Evolutionary conservation across 805 yeast genomes (phyloP).

Genomic region (Schizosaccharomyces osmophilus): DNA sequence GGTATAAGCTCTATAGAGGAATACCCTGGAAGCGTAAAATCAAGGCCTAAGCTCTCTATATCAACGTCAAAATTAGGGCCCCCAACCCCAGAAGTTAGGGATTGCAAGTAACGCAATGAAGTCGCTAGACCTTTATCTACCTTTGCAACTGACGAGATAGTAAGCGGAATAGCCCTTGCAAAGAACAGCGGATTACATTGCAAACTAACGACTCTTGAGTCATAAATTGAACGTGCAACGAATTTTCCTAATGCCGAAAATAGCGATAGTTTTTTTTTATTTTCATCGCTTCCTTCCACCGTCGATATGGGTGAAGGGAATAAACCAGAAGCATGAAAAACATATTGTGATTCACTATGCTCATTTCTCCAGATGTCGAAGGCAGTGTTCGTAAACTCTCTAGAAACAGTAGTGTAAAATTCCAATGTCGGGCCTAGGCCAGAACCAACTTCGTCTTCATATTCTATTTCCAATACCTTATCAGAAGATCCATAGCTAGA

Average conservation of each 20-base stretch:
- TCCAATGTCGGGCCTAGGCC: constrained; percentile 93
- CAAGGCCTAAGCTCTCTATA: constrained; percentile 31
- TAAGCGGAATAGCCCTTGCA: constrained; percentile 15
- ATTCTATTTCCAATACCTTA: constrained; percentile 64
- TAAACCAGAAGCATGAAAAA: constrained; percentile 26
- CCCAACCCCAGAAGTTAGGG: constrained; percentile 15
- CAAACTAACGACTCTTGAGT: constrained; percentile 70
- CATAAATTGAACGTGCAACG: constrained; percentile 65
- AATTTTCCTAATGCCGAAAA: constrained; percentile 58
- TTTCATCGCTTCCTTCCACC: constrained; percentile 11
- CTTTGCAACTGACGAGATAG: constrained; percentile 18
- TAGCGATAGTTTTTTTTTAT: constrained; percentile 23
- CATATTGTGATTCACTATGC: constrained; percentile 15
- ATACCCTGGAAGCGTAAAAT: constrained; percentile 58
- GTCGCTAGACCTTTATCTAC: constrained; percentile 37
- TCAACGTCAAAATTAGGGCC: constrained; percentile 14
- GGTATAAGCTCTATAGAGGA: constrained; percentile 31
- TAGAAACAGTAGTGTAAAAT: constrained; percentile 62
- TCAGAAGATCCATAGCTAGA: constrained; percentile 57
- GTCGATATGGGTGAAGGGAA: constrained; percentile 41
- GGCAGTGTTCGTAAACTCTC: constrained; percentile 35
- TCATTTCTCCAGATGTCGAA: constrained; percentile 44
- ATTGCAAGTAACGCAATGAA: constrained; percentile 29
- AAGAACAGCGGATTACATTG: constrained; percentile 51
- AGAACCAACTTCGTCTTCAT: constrained; percentile 76